A percentile compares a stretch with the other conserved stretches of the same genome.
Conservation (phyloP, 2,329 filamentous ascomycete species). For the Biscogniauxia mediterranea region DNA sequence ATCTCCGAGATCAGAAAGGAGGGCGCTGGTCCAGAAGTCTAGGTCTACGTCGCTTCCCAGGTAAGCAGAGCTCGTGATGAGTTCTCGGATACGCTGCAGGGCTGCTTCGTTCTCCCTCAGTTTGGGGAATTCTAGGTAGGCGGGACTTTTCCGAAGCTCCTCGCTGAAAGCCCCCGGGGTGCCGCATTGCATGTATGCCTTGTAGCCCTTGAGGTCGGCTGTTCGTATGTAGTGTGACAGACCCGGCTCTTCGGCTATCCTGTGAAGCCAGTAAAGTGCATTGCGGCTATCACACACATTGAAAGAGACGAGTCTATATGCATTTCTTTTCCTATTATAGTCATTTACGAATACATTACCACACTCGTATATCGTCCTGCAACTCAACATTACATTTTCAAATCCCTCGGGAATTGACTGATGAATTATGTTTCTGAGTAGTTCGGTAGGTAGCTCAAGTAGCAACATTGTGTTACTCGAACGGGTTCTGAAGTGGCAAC, state of each 20-base stretch:
- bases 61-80: conserved; percentile 9
- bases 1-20: conserved; percentile 5
- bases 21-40: conserved; percentile 3
- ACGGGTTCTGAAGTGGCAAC: too few species aligned
- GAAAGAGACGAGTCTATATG: not conserved
- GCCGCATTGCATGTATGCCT: not conserved
- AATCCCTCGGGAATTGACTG: conserved; percentile 18
- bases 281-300: not conserved
- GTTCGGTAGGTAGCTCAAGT: conserved; percentile 10
- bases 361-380: conserved; percentile 13
- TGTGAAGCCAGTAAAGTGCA: conserved; percentile 5
- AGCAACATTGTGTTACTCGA: conserved; percentile 9
- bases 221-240: conserved; percentile 9
- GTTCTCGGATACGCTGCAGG: not conserved
- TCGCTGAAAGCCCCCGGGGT: not conserved
- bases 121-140: not conserved
- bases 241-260: conserved; percentile 6
- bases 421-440: conserved; percentile 11
- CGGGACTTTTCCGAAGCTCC: not conserved
- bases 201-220: conserved; percentile 1
- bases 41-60: not conserved
- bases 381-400: conserved; percentile 17
- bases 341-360: conserved; percentile 6
- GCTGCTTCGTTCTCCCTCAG: not conserved
- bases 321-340: conserved; percentile 1